Evolutionary conservation across 352 stramenopile species (phyloP), one percentile per base, ranked within the genome.

Genomic region (Sclerospora graminicola): DNA sequence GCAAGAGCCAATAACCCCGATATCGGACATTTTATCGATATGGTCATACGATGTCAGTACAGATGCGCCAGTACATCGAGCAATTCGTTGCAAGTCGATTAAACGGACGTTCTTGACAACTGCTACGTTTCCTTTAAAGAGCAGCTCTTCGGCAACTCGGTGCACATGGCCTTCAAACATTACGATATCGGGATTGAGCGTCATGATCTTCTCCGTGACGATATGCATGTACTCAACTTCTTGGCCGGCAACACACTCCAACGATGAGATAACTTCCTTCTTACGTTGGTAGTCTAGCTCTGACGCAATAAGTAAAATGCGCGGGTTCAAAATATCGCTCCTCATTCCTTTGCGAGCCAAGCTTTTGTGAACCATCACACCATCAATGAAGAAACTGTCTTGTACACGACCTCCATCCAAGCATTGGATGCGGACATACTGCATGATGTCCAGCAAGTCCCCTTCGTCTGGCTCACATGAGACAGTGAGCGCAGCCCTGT

Each of bases 221-320:
- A 93, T 87, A 40, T 89, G 79, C 82, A 93, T 93, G 54, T 93
- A 93, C 63, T 93, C 82, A 23, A 88, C 60, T 69, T 93, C 82
- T 66, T 91, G 79, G 1, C 65, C 65, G 0, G 79, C 82, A 19
- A 93, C 82, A 44, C 70, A 84, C 49, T 93, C 82, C 16, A 93
- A 49, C 9, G 79, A 89, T 15, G 79, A 78, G 14, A 93, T 87
- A 4, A 60, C 72, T 27, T 89, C 77, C 41, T 89, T 89, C 39
- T 85, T 83, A 28, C 80, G 71, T 47, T 93, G 82, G 21, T 89
- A 93, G 35, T 93, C 82, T 13, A 93, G 56, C 16, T 72, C 65
- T 7, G 82, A 89, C 14, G 79, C 82, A 21, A 93, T 82, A 24
- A 93, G 43, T n/a, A 93, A 42, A 45, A 93, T 88, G 1, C 82